Conservation (phyloP, 768 basidiomycete species). For the Grammothele lineata region DNA sequence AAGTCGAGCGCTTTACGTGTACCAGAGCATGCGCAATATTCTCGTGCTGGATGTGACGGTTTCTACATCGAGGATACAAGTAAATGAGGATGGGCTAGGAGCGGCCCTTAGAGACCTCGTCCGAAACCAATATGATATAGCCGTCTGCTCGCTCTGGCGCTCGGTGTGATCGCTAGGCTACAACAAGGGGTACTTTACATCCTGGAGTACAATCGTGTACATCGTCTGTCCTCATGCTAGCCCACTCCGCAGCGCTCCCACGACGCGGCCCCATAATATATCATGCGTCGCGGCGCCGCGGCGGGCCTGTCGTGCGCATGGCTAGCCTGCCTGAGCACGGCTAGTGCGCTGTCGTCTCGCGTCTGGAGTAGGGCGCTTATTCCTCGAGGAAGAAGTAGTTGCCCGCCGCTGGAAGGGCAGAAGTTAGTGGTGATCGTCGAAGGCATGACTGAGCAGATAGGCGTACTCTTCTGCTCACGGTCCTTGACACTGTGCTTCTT, state of each 20-base stretch:
- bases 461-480: constrained; percentile 77
- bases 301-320: neutral
- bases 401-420: constrained; percentile 72
- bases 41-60: too few species aligned
- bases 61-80: too few species aligned
- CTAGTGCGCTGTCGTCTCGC: neutral
- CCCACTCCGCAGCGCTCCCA: neutral
- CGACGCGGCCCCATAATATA: too few species aligned
- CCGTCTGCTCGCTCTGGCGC: too few species aligned
- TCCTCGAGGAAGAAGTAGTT: constrained; percentile 95
- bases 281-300: neutral
- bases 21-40: too few species aligned
- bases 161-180: too few species aligned
- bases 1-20: too few species aligned
- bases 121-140: too few species aligned
- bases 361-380: constrained; percentile 23
- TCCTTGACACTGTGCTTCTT: constrained; percentile 84
- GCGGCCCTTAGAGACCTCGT: too few species aligned
- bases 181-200: constrained; percentile 13
- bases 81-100: too few species aligned
- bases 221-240: neutral
- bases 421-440: too few species aligned
- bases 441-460: constrained; percentile 4
- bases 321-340: neutral
- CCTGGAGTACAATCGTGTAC: constrained; percentile 7